Base-by-base conservation (phyloP, 805 yeast genomes). In the Ogataea pini region DNA sequence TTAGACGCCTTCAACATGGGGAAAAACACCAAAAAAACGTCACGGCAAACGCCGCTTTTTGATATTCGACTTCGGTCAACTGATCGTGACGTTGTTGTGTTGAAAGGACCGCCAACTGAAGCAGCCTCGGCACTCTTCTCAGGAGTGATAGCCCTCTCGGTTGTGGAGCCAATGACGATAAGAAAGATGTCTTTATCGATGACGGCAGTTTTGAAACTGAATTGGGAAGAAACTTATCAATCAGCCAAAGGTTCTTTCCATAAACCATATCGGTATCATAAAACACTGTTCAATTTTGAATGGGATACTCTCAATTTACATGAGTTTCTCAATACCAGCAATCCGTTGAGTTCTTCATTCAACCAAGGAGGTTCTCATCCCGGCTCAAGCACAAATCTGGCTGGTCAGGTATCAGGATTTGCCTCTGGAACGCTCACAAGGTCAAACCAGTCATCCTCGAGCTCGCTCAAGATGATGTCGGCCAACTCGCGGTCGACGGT, bases 111-210 rank as follows among this genome's bases (percentile, higher is more conserved):
- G 1, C 82, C 85, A 5, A 75, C 77, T 29, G 91, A 85, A 44
- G 96, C 97, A 0, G 76, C 89, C 0, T 83, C 96, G 1, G 87
- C 81, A 3, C 69, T 86, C 6, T 66, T 94, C 22, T 71, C 85
- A 1, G 99, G 99, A 3, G 81, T 80, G 9, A 82, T 94, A 19
- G 90, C 85, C 1, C 67, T 94, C 20, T 77, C 91, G 0, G 80
- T 88, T 0, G 73, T 76, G 10, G 98, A 92, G 55, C 88, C 96
- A 2, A 69, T 89, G 47, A 68, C 80, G 13, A 75, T 92, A 44
- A 85, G 81, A 61, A 79, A 77, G 55, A 67, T 94, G 52, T 65
- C 80, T 4, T 67, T 94, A 46, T 78, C 82, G 52, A 64, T 94
- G 19, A 78, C 80, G 47, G 89, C 91, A 2, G 83, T 83, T 1